A percentile compares a stretch with the other conserved stretches of the same genome.
Conservation (phyloP, 2,329 filamentous ascomycete genomes). For the Ceratocystis ficicola region DNA sequence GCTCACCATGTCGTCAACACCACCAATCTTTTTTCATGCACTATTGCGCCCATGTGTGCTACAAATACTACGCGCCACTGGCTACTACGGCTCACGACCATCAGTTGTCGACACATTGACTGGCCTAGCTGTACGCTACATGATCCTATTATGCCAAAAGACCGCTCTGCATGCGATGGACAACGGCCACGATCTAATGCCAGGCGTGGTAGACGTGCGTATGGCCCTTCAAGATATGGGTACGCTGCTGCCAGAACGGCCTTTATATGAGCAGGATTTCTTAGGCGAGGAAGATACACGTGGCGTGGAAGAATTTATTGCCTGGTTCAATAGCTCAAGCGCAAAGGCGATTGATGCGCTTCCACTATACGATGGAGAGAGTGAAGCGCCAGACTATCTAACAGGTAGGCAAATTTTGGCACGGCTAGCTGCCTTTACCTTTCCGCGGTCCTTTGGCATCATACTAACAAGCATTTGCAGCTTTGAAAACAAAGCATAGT, state of each 20-base stretch:
- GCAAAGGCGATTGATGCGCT: constrained; percentile 73
- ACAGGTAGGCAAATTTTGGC: constrained; percentile 37
- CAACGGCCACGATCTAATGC: constrained; percentile 47
- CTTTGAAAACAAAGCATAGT: constrained; percentile 83
- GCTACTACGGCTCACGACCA: constrained; percentile 72
- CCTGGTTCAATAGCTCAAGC: constrained; percentile 62
- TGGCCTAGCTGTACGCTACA: constrained; percentile 71
- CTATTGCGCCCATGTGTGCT: constrained; percentile 78
- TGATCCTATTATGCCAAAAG: constrained; percentile 59
- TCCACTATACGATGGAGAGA: constrained; percentile 56
- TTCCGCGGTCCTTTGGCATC: not conserved
- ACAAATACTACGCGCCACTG: constrained; percentile 81
- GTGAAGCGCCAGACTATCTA: constrained; percentile 57
- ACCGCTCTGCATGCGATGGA: constrained; percentile 60
- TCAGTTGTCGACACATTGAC: constrained; percentile 79
- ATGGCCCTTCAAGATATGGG: constrained; percentile 76
- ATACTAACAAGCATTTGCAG: constrained; percentile 32
- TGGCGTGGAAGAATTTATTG: constrained; percentile 65
- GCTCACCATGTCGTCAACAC: constrained; percentile 35
- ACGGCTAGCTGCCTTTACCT: not conserved
- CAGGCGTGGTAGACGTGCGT: constrained; percentile 59
- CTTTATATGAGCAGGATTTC: constrained; percentile 57
- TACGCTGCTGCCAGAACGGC: constrained; percentile 55
- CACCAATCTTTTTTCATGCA: constrained; percentile 49
- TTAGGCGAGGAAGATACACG: constrained; percentile 61